Evolutionary conservation across 257 asterid species (phyloP).

Genomic region (Solanum chmielewskii): DNA sequence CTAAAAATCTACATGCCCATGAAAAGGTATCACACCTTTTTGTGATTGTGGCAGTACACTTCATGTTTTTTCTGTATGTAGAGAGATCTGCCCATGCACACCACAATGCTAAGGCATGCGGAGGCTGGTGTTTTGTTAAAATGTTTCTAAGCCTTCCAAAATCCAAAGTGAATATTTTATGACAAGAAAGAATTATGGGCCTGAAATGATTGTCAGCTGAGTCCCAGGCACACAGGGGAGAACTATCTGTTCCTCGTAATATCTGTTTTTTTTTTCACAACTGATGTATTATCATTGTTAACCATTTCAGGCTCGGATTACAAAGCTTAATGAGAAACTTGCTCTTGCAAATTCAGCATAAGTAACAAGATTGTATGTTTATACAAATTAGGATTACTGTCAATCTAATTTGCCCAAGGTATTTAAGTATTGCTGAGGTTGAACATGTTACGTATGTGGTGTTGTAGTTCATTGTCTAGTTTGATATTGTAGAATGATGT

Average conservation of each 20-base stretch:
- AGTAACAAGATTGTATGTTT: neutral
- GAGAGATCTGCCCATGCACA: neutral
- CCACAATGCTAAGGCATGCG: neutral
- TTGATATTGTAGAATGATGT: neutral
- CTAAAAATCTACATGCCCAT: neutral
- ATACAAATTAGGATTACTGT: neutral
- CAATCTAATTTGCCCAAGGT: neutral
- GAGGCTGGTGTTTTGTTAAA: neutral
- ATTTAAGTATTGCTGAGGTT: neutral
- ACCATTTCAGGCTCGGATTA: slow-evolving; percentile 47
- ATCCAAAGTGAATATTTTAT: neutral
- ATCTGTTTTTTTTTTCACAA: neutral
- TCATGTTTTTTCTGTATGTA: neutral
- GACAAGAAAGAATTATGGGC: neutral
- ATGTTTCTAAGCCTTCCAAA: neutral
- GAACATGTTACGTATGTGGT: neutral
- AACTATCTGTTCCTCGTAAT: neutral
- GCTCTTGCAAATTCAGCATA: slow-evolving; percentile 22
- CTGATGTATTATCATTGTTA: neutral
- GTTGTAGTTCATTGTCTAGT: neutral
- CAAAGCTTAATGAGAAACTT: slow-evolving; percentile 51
- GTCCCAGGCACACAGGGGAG: neutral
- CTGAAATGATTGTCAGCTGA: neutral
- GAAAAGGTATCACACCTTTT: neutral
- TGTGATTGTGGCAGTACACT: neutral